Conservation (phyloP, 176 grass and related monocot species). For the Aegilops sharonensis region DNA sequence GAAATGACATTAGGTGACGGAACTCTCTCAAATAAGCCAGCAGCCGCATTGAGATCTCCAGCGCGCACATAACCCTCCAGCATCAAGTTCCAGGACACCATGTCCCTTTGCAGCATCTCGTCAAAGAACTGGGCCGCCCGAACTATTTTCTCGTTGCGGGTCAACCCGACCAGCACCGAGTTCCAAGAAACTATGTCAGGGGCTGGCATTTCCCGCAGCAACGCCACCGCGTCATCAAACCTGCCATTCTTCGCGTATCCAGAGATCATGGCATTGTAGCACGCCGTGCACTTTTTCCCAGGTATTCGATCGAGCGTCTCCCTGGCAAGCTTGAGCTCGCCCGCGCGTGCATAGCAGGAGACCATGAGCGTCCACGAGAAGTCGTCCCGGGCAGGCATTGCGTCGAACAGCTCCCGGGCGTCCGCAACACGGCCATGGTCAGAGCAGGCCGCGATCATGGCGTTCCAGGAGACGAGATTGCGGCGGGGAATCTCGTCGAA, state of each 20-base stretch:
- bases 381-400: constrained; percentile 42
- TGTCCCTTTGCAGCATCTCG: constrained; percentile 44
- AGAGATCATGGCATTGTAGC: constrained; percentile 68
- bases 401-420: constrained; percentile 43
- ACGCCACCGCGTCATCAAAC: constrained; percentile 35
- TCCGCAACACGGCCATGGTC: constrained; percentile 34
- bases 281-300: constrained; percentile 35
- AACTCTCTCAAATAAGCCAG: constrained; percentile 43
- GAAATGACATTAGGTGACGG: constrained; percentile 49
- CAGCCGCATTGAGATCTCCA: constrained; percentile 36
- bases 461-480: constrained; percentile 56
- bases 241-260: constrained; percentile 54
- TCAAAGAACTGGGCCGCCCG: constrained; percentile 38
- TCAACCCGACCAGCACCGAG: constrained; percentile 39
- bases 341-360: constrained; percentile 40
- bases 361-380: constrained; percentile 62
- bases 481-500: constrained; percentile 48
- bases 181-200: constrained; percentile 52
- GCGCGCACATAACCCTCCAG: constrained; percentile 51
- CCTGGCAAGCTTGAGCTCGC: constrained; percentile 43
- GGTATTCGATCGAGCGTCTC: constrained; percentile 46
- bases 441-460: constrained; percentile 48
- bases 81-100: constrained; percentile 63
- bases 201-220: constrained; percentile 39
- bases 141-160: constrained; percentile 31